phyloP scores from a whole-genome alignment of 2,329 filamentous ascomycete species.

The Metarhizium rileyi region DNA sequence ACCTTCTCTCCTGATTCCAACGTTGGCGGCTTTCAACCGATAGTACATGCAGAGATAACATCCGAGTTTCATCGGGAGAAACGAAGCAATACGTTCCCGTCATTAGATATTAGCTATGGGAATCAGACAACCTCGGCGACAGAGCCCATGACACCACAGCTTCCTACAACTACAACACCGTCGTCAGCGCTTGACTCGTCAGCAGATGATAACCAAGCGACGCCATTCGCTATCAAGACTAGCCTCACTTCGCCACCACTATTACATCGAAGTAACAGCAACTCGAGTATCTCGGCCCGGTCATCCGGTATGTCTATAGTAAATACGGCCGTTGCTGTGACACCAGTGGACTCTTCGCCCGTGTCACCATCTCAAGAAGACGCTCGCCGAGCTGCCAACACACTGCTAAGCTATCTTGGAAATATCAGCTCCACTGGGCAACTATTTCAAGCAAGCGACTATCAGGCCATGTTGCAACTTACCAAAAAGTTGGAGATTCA shows the following conservation, averaged over 20 bases:
- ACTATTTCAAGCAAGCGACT: slow-evolving; percentile 63
- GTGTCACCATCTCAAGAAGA: slow-evolving; percentile 74
- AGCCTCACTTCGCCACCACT: slow-evolving; percentile 29
- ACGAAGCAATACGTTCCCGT: slow-evolving; percentile 78
- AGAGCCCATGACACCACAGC: slow-evolving; percentile 41
- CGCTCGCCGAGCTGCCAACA: slow-evolving; percentile 69
- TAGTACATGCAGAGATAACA: slow-evolving; percentile 23
- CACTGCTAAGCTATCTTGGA: slow-evolving; percentile 73
- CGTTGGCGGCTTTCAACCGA: slow-evolving; percentile 49
- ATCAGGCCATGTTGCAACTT: slow-evolving; percentile 65
- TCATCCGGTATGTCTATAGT: slow-evolving; percentile 13
- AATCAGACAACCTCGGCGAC: slow-evolving; percentile 24
- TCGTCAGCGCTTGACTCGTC: slow-evolving; percentile 45
- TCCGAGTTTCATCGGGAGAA: slow-evolving; percentile 55
- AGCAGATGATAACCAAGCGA: slow-evolving; percentile 33
- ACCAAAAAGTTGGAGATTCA: slow-evolving; percentile 78
- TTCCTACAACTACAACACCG: slow-evolving; percentile 35
- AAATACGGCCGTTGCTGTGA: slow-evolving; percentile 11
- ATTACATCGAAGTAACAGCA: slow-evolving; percentile 25
- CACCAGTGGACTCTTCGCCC: slow-evolving; percentile 43
- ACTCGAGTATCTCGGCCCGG: slow-evolving; percentile 22
- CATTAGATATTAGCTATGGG: slow-evolving; percentile 52
- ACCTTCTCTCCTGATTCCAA: slow-evolving; percentile 66
- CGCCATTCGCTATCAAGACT: slow-evolving; percentile 34
- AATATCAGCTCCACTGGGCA: slow-evolving; percentile 55